Percentiles rank a stretch among this genome's conserved stretches.
Evolutionary conservation across 2,329 filamentous ascomycete genomes (phyloP).

Genomic region (Amauroascus verrucosus): DNA sequence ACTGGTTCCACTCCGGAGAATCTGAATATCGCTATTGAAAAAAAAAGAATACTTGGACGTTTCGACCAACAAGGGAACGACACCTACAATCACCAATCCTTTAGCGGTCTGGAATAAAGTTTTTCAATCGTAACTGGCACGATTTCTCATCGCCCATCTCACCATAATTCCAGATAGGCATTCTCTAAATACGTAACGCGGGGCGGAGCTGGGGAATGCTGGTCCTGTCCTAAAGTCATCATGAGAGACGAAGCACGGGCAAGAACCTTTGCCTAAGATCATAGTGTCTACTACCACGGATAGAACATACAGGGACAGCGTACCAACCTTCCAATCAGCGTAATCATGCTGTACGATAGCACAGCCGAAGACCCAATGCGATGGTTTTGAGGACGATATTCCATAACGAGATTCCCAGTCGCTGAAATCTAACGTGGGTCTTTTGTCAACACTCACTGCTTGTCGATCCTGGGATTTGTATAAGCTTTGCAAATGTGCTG

Average conservation of each 20-base stretch:
- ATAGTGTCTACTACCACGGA: neutral
- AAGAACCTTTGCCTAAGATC: neutral
- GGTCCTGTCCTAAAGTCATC: neutral
- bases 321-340: neutral
- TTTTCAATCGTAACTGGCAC: slow-evolving; percentile 2
- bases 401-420: neutral
- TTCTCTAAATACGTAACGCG: neutral
- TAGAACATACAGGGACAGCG: neutral
- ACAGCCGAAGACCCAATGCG: neutral
- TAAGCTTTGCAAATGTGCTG: slow-evolving; percentile 4
- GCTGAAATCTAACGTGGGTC: neutral
- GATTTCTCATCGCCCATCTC: neutral
- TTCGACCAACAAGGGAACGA: neutral
- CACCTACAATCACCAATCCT: neutral
- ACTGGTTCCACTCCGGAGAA: slow-evolving; percentile 1
- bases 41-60: neutral
- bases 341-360: neutral
- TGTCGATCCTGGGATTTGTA: slow-evolving; percentile 7
- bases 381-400: neutral
- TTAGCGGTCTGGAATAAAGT: slow-evolving; percentile 1
- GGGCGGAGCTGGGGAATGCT: neutral
- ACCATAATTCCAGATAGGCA: neutral
- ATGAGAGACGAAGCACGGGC: neutral
- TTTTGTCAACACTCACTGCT: neutral
- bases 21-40: neutral